Conservation (phyloP, 2,329 filamentous ascomycete species). For the Paracorniculantispora psalliotae region DNA sequence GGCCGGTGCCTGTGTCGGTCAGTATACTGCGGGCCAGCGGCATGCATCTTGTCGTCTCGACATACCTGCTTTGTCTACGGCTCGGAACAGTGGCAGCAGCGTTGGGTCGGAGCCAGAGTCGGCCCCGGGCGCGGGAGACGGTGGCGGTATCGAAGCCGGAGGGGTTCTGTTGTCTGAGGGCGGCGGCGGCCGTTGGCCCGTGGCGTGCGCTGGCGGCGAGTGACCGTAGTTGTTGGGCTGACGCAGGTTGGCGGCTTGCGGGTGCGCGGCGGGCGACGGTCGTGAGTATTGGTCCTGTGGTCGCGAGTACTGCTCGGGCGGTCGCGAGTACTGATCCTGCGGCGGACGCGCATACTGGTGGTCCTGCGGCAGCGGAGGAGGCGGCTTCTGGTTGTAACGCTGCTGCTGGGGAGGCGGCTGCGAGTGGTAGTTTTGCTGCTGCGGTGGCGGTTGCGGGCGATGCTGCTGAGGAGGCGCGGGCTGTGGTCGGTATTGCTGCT, state of each 20-base stretch:
- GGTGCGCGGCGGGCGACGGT: slow-evolving; percentile 15
- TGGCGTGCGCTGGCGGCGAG: slow-evolving; percentile 43
- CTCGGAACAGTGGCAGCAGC: slow-evolving; percentile 79
- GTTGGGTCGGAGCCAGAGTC: slow-evolving; percentile 58
- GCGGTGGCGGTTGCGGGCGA: slow-evolving; percentile 17
- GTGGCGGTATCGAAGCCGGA: slow-evolving; percentile 57
- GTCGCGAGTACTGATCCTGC: slow-evolving; percentile 28
- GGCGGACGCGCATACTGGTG: no score
- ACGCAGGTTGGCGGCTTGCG: slow-evolving; percentile 16
- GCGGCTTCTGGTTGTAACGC: slow-evolving; percentile 47
- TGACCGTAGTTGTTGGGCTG: slow-evolving; percentile 36
- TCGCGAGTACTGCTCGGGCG: slow-evolving; percentile 18
- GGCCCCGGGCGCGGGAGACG: slow-evolving; percentile 53
- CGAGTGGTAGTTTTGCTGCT: slow-evolving; percentile 20
- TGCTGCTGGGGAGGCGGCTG: slow-evolving; percentile 20
- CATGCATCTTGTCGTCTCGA: no score
- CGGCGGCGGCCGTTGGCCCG: slow-evolving; percentile 33
- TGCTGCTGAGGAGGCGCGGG: no score
- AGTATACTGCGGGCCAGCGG: background rate
- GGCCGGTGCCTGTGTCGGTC: slow-evolving; percentile 57
- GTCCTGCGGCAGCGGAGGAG: slow-evolving; percentile 34
- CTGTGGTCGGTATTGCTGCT: slow-evolving; percentile 16
- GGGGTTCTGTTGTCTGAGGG: slow-evolving; percentile 49
- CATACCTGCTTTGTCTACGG: slow-evolving; percentile 77
- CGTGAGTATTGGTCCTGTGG: slow-evolving; percentile 19